These are phyloP conservation scores for Teratosphaeria destructans DNA, from an alignment of 2,329 filamentous ascomycete species.

Conservation along the genomic window DNA sequence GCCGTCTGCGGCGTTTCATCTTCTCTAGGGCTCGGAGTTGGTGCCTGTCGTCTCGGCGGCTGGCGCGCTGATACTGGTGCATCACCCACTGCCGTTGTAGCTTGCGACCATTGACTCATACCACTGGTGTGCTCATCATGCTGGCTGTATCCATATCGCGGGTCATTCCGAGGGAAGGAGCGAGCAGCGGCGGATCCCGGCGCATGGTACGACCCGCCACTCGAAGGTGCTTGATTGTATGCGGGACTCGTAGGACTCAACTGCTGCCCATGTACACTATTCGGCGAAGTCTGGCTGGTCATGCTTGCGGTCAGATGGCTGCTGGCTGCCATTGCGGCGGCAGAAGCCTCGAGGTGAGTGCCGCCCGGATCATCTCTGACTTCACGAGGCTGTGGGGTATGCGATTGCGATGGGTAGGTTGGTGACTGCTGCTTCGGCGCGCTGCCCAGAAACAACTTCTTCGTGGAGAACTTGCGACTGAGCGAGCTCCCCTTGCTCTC, in stretches of 20 bases:
- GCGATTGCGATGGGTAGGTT: conserved; percentile 30
- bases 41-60: conserved; percentile 16
- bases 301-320: conserved; percentile 42
- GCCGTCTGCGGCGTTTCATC: conserved; percentile 15
- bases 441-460: conserved; percentile 40
- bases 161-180: conserved; percentile 21
- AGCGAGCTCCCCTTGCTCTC: conserved; percentile 34
- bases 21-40: conserved; percentile 22
- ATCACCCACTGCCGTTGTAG: conserved; percentile 11
- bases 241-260: conserved; percentile 41
- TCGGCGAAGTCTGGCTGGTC: conserved; percentile 32
- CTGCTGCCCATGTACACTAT: conserved; percentile 20
- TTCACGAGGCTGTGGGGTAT: conserved; percentile 20
- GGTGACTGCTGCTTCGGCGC: conserved; percentile 42
- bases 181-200: conserved; percentile 18
- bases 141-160: conserved; percentile 7
- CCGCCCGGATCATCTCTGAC: conserved; percentile 22
- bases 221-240: conserved; percentile 28
- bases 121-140: conserved; percentile 15
- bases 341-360: conserved; percentile 36
- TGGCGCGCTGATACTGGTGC: conserved; percentile 7
- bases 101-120: conserved; percentile 17
- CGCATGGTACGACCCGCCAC: conserved; percentile 17
- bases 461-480: conserved; percentile 43
- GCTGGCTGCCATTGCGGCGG: conserved; percentile 40